Evolutionary conservation across 208 protist species (phyloP).

Genomic region (Leptomonas pyrrhocoris): DNA sequence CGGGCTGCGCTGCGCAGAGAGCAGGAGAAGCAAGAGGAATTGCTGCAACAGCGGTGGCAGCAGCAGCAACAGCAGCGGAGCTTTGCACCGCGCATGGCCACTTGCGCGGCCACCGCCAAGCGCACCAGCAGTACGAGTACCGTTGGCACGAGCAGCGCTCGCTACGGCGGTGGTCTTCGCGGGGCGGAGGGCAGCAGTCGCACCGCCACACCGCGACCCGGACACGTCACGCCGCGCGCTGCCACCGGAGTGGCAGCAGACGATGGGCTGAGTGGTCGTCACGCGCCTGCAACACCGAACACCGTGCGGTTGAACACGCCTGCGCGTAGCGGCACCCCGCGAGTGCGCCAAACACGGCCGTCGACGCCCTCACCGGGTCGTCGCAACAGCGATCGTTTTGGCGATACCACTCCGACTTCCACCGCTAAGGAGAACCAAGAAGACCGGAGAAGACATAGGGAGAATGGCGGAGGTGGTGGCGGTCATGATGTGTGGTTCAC

Average conservation of each 20-base stretch:
- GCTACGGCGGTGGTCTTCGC: conserved; percentile 2
- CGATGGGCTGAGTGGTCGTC: conserved; percentile 12
- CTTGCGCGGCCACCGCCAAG: neutral
- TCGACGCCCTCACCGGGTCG: conserved; percentile 2
- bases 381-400: conserved; percentile 1
- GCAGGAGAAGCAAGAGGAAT: conserved; percentile 51
- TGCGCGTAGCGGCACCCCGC: conserved; percentile 19
- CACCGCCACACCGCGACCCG: conserved; percentile 1
- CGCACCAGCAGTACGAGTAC: conserved; percentile 11
- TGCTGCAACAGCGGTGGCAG: conserved; percentile 49
- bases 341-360: neutral
- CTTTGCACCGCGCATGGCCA: conserved; percentile 2
- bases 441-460: too few relatives aligned
- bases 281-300: conserved; percentile 5
- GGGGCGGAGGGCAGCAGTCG: conserved; percentile 6
- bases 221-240: conserved; percentile 5
- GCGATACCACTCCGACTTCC: neutral
- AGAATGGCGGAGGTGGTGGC: neutral
- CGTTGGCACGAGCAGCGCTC: neutral
- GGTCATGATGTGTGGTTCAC: conserved; percentile 6
- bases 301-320: conserved; percentile 13
- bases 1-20: conserved; percentile 51
- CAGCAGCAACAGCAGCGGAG: conserved; percentile 39
- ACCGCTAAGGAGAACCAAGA: conserved; percentile 2
- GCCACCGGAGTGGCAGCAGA: neutral